Percentiles rank a stretch among this genome's conserved stretches.
phyloP scores from a whole-genome alignment of 352 stramenopile genomes.

The Phytophthora ohioensis region DNA sequence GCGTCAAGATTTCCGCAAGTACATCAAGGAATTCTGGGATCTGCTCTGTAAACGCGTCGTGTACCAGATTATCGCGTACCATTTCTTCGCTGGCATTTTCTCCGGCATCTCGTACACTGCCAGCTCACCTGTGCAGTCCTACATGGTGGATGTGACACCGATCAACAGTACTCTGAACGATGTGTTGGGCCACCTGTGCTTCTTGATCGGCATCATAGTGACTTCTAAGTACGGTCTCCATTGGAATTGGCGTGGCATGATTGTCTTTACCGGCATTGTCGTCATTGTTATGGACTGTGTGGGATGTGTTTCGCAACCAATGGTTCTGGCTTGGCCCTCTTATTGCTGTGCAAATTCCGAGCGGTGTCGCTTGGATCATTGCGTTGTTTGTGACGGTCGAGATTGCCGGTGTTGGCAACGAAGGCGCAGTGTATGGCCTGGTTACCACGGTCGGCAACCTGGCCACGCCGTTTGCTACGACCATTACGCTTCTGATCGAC shows the following conservation, averaged over 20 bases:
- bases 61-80: constrained; percentile 52
- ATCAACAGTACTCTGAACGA: constrained; percentile 44
- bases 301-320: constrained; percentile 47
- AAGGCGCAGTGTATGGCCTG: constrained; percentile 50
- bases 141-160: constrained; percentile 41
- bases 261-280: constrained; percentile 31
- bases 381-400: constrained; percentile 47
- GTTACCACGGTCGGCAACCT: constrained; percentile 49
- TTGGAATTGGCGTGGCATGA: constrained; percentile 51
- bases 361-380: constrained; percentile 46
- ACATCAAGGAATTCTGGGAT: constrained; percentile 44
- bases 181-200: constrained; percentile 36
- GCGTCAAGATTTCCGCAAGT: constrained; percentile 32
- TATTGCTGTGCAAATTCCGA: constrained; percentile 40
- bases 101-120: constrained; percentile 42
- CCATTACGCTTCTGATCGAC: constrained; percentile 45
- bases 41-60: constrained; percentile 47
- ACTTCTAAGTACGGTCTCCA: constrained; percentile 45
- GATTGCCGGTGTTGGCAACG: constrained; percentile 49
- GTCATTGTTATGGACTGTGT: constrained; percentile 43
- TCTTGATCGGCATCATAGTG: constrained; percentile 38
- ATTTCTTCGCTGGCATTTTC: constrained; percentile 54
- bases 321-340: constrained; percentile 45
- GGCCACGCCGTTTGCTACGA: constrained; percentile 40
- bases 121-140: constrained; percentile 36